Conservation (phyloP, 768 basidiomycete genomes). For the Cystobasidium ongulense region DNA sequence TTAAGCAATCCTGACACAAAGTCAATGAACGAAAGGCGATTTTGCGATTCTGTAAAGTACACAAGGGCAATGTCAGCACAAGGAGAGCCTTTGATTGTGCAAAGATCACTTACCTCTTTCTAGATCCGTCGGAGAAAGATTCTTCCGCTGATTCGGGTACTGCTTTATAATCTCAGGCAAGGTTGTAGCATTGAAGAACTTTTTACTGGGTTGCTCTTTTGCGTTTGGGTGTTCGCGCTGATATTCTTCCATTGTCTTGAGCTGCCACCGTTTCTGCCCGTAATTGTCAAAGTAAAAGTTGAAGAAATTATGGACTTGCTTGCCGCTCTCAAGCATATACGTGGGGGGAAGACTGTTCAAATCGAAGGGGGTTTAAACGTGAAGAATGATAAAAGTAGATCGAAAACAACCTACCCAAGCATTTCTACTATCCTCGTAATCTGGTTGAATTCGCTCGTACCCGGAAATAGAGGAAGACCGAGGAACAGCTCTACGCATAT, state of each 20-base stretch:
- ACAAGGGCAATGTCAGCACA: background rate
- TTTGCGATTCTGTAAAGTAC: slow-evolving; percentile 66
- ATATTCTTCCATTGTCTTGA: slow-evolving; percentile 92
- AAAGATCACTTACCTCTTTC: slow-evolving; percentile 39
- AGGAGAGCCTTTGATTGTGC: background rate
- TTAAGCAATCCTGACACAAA: slow-evolving; percentile 91
- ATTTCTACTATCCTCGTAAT: slow-evolving; percentile 93
- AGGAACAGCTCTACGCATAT: slow-evolving; percentile 97
- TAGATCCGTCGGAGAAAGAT: slow-evolving; percentile 76
- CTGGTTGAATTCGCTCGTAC: slow-evolving; percentile 98
- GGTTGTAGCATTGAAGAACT: slow-evolving; percentile 91
- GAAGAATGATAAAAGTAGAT: background rate
- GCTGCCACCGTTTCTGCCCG: slow-evolving; percentile 64
- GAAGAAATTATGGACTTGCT: slow-evolving; percentile 90
- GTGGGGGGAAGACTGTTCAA: slow-evolving; percentile 76
- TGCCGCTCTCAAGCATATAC: slow-evolving; percentile 91
- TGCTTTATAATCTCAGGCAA: slow-evolving; percentile 92
- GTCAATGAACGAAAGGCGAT: slow-evolving; percentile 89
- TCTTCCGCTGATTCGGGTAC: slow-evolving; percentile 75
- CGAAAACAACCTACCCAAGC: slow-evolving; percentile 66
- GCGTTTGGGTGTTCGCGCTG: slow-evolving; percentile 79
- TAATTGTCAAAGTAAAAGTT: slow-evolving; percentile 65
- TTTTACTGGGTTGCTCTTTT: slow-evolving; percentile 95
- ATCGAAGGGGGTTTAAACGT: background rate
- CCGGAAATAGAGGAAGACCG: slow-evolving; percentile 90